Evolutionary conservation across 345 rosid genomes (phyloP).

Genomic region (Corymbia maculata): DNA sequence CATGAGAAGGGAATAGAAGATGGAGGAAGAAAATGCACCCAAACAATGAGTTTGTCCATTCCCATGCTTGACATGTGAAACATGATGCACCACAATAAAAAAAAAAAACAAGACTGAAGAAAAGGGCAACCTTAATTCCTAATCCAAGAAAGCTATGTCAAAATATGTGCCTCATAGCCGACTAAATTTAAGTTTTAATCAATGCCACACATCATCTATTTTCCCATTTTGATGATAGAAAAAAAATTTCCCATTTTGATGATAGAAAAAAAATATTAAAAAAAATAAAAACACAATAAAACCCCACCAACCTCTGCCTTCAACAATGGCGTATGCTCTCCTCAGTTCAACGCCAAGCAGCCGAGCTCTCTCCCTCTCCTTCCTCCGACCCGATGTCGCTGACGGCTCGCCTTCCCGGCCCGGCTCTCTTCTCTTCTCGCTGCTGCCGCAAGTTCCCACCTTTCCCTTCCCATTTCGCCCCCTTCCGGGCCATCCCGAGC

Average conservation of each 20-base stretch:
- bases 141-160: background rate
- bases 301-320: background rate
- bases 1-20: background rate
- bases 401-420: background rate
- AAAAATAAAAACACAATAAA: background rate
- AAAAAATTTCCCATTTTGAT: background rate
- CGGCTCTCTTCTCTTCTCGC: background rate
- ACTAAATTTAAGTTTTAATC: too few species aligned
- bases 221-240: background rate
- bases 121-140: background rate
- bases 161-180: background rate
- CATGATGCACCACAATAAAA: background rate
- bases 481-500: background rate
- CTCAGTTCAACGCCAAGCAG: background rate
- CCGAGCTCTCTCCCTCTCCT: background rate
- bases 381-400: background rate
- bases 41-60: background rate
- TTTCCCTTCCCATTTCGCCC: background rate
- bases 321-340: conserved; percentile 3
- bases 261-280: too few species aligned
- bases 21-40: background rate
- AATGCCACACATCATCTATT: background rate
- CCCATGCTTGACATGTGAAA: background rate
- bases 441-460: background rate
- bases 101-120: background rate